Conservation (phyloP, 2,329 filamentous ascomycete genomes). For the Exophiala lecanii-corni region DNA sequence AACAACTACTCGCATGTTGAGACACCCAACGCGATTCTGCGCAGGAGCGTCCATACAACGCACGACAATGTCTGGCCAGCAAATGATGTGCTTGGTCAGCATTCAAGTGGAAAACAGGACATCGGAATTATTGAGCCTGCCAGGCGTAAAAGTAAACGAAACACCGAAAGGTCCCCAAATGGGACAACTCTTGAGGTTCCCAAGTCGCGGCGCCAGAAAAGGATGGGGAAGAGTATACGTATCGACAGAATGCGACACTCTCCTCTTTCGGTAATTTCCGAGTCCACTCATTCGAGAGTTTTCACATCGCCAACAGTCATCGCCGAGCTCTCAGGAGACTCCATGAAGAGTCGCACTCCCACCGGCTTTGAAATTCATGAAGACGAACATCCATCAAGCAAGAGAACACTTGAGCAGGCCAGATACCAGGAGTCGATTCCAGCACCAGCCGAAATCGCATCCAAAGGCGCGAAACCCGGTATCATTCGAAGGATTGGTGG, state of each 20-base stretch:
- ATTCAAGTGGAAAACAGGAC: too few species aligned
- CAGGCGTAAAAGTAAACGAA: too few species aligned
- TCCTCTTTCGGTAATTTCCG: conserved; percentile 31
- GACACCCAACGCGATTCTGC: conserved; percentile 11
- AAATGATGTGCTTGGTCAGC: too few species aligned
- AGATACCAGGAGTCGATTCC: conserved; percentile 22
- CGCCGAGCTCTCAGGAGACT: conserved; percentile 34
- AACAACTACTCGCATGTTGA: conserved; percentile 21
- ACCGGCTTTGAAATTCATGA: conserved; percentile 17
- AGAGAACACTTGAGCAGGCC: conserved; percentile 29
- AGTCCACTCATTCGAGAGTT: conserved; percentile 27
- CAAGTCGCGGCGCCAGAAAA: conserved; percentile 32
- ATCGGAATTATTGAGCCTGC: too few species aligned
- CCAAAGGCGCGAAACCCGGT: conserved; percentile 12
- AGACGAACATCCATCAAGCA: conserved; percentile 25
- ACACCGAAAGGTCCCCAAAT: too few species aligned
- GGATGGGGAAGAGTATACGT: conserved; percentile 27
- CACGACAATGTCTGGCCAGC: too few species aligned
- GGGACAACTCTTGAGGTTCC: conserved; percentile 34
- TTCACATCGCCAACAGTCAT: conserved; percentile 28
- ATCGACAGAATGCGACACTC: conserved; percentile 30
- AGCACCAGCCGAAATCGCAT: conserved; percentile 13
- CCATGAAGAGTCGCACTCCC: neutral
- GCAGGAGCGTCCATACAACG: conserved; percentile 19
- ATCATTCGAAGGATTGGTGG: conserved; percentile 16